Evolutionary conservation across 805 yeast species (phyloP).

Genomic region (Kluyveromyces wickerhamii): DNA sequence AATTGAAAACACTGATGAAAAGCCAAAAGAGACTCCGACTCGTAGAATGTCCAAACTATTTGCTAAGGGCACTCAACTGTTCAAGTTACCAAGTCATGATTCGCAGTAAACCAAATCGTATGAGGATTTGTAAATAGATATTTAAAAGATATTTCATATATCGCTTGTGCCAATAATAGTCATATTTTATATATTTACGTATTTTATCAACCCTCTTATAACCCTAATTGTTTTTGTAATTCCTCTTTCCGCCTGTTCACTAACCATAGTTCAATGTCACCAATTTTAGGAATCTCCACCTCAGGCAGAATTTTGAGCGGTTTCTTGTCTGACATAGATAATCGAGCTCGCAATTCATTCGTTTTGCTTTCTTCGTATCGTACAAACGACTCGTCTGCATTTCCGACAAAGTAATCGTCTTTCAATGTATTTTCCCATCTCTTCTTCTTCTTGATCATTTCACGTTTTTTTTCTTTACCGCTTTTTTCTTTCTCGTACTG

Average conservation of each 20-base stretch:
- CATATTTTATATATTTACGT: no score
- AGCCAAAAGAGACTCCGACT: conserved; percentile 3
- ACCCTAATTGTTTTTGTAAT: conserved; percentile 28
- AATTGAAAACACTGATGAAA: not conserved
- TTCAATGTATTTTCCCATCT: conserved; percentile 25
- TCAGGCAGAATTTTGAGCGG: conserved; percentile 4
- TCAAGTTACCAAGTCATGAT: conserved; percentile 22
- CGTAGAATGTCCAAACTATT: conserved; percentile 22
- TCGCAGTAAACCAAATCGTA: no score
- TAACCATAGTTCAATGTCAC: conserved; percentile 39
- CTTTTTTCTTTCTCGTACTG: conserved; percentile 16
- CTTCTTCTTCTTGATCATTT: conserved; percentile 17
- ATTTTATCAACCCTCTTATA: no score
- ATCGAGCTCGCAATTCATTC: not conserved
- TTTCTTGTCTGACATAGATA: not conserved
- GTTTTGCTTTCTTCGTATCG: not conserved
- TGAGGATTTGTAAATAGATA: no score
- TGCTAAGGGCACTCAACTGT: conserved; percentile 21
- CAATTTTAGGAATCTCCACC: conserved; percentile 25
- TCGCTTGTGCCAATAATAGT: no score
- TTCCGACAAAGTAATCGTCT: conserved; percentile 34
- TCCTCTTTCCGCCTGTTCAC: conserved; percentile 39
- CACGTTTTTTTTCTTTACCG: conserved; percentile 13
- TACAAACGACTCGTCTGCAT: not conserved
- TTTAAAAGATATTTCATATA: no score